Base-by-base conservation (phyloP, 1,284 basidiomycete genomes). In the Rhodotorula sp. region DNA sequence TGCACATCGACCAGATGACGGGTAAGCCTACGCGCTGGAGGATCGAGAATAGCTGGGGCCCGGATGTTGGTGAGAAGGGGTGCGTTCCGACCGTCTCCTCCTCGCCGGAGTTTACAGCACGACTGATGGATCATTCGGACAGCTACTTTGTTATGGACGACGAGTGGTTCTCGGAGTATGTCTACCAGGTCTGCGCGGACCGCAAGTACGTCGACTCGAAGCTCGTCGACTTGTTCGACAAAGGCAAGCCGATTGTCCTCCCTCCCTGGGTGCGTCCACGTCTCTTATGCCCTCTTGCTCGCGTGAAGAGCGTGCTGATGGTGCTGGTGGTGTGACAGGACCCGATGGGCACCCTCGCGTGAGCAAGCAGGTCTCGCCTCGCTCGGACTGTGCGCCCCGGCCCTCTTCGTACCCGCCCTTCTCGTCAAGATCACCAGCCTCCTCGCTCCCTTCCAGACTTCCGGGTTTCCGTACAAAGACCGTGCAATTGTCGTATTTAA, bases 1-100 rank as follows among this genome's bases (percentile, higher is more conserved):
- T 94, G n/a, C 92, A 95, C 79, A 82, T 96, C 64, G 91, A 59
- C 34, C 32, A 49, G 30, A 44, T 46, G 24, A 80, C 82, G 0
- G 92, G 92, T 58, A 87, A 86, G 67, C 89, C 92, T 1, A 82
- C 94, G 44, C 85, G 92, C 19, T 98, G 92, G 85, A 90, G 92
- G 81, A 91, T 97, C 19, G 94, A 98, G 84, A 98, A 98, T 83
- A 90, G 88, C 15, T 98, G 94, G 95, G 90, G 91, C 32, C 86
- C 88, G n/a, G 83, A 83, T 0, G 85, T 84, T 0, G 91, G 94
- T 29, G 85, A 92, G 74, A 89, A 93, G 77, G 60, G 60, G 94
- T 66, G n/a, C 49, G 63, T 51, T 19, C 93, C 53, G 11, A 20
- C 30, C 56, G 5, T 17, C 27, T 22, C n/a, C n/a, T 15, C n/a